Conservation (phyloP, 129 eudicot genomes). For the Heracleum sosnowskyi region DNA sequence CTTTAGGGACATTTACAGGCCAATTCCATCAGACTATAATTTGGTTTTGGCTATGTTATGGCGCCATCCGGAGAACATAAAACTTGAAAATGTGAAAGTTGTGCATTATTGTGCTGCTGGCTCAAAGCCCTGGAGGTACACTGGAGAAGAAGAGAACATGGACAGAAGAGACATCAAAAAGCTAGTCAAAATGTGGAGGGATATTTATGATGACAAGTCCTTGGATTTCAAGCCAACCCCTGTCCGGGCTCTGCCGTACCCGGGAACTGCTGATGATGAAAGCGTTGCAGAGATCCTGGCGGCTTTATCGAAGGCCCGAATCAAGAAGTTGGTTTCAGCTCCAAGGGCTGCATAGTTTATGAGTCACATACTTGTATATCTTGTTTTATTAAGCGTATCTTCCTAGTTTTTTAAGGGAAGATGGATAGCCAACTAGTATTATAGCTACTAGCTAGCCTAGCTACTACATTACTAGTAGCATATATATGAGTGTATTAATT, state of each 20-base stretch:
- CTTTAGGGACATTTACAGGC: conserved; percentile 46
- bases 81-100: conserved; percentile 40
- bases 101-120: conserved; percentile 68
- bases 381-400: not conserved
- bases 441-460: no score
- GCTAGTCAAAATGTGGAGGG: conserved; percentile 57
- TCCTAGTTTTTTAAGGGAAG: not conserved
- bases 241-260: not conserved
- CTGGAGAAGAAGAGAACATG: conserved; percentile 59
- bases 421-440: not conserved
- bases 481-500: not conserved
- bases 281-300: not conserved
- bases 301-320: not conserved
- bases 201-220: conserved; percentile 41
- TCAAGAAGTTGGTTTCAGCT: not conserved
- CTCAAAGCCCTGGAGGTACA: conserved; percentile 67
- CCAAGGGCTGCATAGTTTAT: not conserved
- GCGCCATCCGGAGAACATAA: conserved; percentile 68
- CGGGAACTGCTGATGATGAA: not conserved
- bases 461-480: not conserved
- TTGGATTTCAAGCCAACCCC: conserved; percentile 18
- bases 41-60: conserved; percentile 53
- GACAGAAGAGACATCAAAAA: conserved; percentile 49
- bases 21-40: conserved; percentile 40
- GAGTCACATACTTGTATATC: not conserved